Evolutionary conservation across 2,329 filamentous ascomycete genomes (phyloP).

Genomic region (Neofusicoccum kwambonambiense): DNA sequence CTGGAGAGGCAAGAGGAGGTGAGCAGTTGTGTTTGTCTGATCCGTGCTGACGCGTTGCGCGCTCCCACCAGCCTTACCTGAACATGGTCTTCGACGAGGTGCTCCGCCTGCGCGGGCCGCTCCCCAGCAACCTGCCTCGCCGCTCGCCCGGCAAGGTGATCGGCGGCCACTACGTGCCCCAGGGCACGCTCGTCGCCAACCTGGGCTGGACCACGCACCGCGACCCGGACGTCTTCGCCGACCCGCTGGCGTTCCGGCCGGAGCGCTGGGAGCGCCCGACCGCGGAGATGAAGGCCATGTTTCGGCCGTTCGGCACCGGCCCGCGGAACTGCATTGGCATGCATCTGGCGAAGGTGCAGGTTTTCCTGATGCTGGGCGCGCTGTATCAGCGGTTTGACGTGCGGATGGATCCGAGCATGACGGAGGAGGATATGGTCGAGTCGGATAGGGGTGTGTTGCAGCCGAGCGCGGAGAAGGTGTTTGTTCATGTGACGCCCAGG

Average conservation of each 20-base stretch:
- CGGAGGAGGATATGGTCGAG: not conserved
- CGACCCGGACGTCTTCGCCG: conserved; percentile 21
- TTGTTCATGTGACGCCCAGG: not conserved
- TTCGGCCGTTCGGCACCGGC: conserved; percentile 23
- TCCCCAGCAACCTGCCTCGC: not conserved
- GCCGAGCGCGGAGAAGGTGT: not conserved
- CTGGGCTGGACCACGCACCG: conserved; percentile 11
- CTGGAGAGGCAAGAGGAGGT: too few relatives aligned
- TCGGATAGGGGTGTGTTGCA: not conserved
- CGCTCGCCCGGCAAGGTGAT: not conserved
- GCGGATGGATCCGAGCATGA: not conserved
- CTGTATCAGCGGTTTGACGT: not conserved
- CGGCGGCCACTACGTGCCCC: not conserved
- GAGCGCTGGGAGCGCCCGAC: conserved; percentile 21
- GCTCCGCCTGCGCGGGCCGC: not conserved
- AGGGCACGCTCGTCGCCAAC: not conserved
- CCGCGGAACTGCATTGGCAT: conserved; percentile 22
- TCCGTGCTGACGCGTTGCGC: not conserved
- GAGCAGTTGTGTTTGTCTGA: not conserved
- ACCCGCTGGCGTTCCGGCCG: conserved; percentile 21
- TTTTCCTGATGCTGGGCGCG: not conserved
- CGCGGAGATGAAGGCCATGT: not conserved
- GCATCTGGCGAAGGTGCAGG: conserved; percentile 1
- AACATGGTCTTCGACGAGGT: not conserved
- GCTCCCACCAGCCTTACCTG: not conserved